Conservation (phyloP, 106 monocot species). For the Dioscorea alata region DNA sequence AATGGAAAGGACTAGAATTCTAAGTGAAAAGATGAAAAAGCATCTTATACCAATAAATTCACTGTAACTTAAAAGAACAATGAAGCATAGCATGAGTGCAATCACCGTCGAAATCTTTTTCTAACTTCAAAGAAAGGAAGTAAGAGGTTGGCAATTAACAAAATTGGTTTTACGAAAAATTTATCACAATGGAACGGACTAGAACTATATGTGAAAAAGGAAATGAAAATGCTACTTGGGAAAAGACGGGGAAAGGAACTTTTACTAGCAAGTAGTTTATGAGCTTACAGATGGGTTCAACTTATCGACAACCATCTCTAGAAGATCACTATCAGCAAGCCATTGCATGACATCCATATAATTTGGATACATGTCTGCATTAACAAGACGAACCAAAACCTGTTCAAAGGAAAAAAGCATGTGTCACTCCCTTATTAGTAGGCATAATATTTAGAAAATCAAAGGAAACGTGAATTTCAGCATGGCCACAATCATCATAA, state of each 20-base stretch:
- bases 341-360: conserved; percentile 60
- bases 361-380: conserved; percentile 60
- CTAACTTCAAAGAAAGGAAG: no score
- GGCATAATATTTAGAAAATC: conserved; percentile 1
- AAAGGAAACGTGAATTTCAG: no score
- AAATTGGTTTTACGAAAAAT: no score
- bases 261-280: no score
- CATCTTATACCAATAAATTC: neutral
- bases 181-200: no score
- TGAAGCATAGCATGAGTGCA: neutral
- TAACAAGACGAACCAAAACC: conserved; percentile 63
- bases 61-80: neutral
- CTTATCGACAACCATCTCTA: conserved; percentile 68
- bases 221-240: no score
- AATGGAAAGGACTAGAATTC: neutral
- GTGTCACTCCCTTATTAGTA: neutral
- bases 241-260: no score
- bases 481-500: no score
- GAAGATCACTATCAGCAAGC: conserved; percentile 49
- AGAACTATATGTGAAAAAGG: no score
- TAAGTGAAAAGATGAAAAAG: neutral
- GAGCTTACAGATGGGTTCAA: conserved; percentile 47
- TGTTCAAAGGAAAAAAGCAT: conserved; percentile 7
- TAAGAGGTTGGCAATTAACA: no score
- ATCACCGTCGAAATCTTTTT: neutral